Percentiles rank a stretch among this genome's conserved stretches.
phyloP scores from a whole-genome alignment of 1,139 yeast species.

The Hyphopichia burtonii region DNA sequence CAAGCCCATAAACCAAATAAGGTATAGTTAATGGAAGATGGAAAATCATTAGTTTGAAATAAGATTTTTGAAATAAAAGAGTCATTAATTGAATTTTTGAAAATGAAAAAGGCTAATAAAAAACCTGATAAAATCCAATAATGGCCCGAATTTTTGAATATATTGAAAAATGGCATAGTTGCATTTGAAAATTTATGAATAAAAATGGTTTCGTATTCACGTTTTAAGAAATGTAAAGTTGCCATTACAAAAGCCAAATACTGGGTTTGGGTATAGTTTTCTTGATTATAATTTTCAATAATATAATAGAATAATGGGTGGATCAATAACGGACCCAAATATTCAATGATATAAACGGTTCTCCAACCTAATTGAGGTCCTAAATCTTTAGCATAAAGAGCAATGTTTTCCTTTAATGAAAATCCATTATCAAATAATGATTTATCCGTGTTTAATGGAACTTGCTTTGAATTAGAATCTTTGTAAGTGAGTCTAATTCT shows the following conservation, averaged over 20 bases:
- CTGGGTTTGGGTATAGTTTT: conserved; percentile 51
- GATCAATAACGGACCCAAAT: conserved; percentile 81
- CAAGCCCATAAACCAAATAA: conserved; percentile 54
- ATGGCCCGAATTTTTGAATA: conserved; percentile 86
- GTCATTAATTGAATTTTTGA: conserved; percentile 41
- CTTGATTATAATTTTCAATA: conserved; percentile 7
- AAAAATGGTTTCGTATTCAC: conserved; percentile 82
- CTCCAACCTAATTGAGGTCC: conserved; percentile 95
- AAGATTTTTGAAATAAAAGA: conserved; percentile 15
- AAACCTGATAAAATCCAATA: conserved; percentile 90
- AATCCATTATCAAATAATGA: conserved; percentile 34
- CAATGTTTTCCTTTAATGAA: conserved; percentile 23
- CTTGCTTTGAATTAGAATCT: conserved; percentile 27
- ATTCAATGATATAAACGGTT: conserved; percentile 82
- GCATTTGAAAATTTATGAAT: conserved; percentile 83
- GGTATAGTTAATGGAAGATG: conserved; percentile 21
- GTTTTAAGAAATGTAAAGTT: conserved; percentile 74
- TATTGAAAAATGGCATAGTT: conserved; percentile 87
- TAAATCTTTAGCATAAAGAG: conserved; percentile 69
- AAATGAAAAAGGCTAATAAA: conserved; percentile 64
- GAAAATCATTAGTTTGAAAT: conserved; percentile 33
- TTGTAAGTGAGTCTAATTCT: conserved; percentile 37
- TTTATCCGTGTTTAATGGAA: conserved; percentile 31
- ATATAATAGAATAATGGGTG: conserved; percentile 66
- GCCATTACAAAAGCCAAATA: conserved; percentile 52